These are phyloP conservation scores for Glutinoglossum americanum DNA, from an alignment of 495 filamentous ascomycete genomes.

Conservation along the genomic window DNA sequence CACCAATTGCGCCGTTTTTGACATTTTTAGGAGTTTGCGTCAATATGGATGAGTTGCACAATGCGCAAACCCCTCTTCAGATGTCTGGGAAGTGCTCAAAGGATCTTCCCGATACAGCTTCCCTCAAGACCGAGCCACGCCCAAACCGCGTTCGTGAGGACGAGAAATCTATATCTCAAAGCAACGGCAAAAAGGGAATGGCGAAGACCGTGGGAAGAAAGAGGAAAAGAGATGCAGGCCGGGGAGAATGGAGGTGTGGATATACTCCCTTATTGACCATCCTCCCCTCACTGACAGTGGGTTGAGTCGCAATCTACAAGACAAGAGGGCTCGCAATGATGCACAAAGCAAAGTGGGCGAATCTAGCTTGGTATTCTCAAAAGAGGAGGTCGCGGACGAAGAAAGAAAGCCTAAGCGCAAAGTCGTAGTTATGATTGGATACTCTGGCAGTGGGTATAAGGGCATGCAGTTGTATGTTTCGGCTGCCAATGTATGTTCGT, in stretches of 20 bases:
- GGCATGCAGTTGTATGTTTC: constrained; percentile 63
- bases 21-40: no score
- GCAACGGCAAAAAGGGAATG: constrained; percentile 7
- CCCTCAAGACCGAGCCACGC: not conserved
- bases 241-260: constrained; percentile 37
- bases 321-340: constrained; percentile 41
- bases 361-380: constrained; percentile 34
- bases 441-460: constrained; percentile 91
- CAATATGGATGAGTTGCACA: not conserved
- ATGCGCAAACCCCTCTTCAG: not conserved
- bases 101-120: not conserved
- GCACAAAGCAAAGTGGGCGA: constrained; percentile 14
- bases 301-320: constrained; percentile 33
- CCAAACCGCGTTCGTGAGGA: not conserved
- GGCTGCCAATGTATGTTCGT: not conserved
- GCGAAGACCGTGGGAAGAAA: constrained; percentile 15
- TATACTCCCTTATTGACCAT: not conserved
- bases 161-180: not conserved
- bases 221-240: constrained; percentile 45
- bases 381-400: constrained; percentile 69
- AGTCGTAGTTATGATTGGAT: constrained; percentile 84
- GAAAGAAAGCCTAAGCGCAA: constrained; percentile 80
- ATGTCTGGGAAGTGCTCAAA: not conserved
- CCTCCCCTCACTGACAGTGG: constrained; percentile 30
- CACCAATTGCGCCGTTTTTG: no score